Evolutionary conservation across 2,329 filamentous ascomycete genomes (phyloP).

Genomic region (Plenodomus biglobosus): DNA sequence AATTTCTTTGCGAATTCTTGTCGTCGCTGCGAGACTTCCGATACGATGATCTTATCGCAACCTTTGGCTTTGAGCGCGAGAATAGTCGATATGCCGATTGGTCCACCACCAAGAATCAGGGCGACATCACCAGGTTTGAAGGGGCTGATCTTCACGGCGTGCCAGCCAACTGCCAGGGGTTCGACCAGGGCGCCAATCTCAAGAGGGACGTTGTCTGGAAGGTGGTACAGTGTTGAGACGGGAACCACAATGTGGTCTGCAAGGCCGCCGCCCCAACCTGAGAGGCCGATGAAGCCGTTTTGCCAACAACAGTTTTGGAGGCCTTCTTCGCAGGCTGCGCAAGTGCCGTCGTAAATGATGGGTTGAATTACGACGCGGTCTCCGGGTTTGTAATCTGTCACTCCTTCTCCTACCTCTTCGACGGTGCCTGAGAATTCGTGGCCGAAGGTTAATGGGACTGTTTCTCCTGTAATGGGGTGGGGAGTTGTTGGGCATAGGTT

Average conservation of each 20-base stretch:
- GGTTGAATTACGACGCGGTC: conserved; percentile 55
- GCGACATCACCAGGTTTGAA: conserved; percentile 52
- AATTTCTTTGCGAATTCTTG: conserved; percentile 55
- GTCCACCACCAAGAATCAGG: conserved; percentile 56
- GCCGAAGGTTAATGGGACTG: conserved; percentile 55
- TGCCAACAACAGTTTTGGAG: conserved; percentile 58
- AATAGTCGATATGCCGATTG: conserved; percentile 52
- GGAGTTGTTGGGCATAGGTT: conserved; percentile 55
- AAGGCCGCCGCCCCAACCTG: conserved; percentile 56
- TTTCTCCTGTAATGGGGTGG: conserved; percentile 58
- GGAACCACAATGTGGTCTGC: conserved; percentile 56
- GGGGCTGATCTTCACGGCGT: conserved; percentile 55
- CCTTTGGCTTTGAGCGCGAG: conserved; percentile 36
- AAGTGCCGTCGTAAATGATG: conserved; percentile 58
- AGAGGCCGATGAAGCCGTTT: conserved; percentile 57
- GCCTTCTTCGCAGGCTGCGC: conserved; percentile 55
- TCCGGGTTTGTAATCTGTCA: conserved; percentile 52
- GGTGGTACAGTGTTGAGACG: conserved; percentile 48
- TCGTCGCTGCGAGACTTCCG: conserved; percentile 52
- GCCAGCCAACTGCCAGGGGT: conserved; percentile 59
- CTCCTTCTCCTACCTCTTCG: conserved; percentile 55
- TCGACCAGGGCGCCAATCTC: conserved; percentile 58
- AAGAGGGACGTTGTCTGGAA: conserved; percentile 55
- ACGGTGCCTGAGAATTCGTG: conserved; percentile 57
- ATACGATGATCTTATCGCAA: conserved; percentile 53